Evolutionary conservation across 73 alveolate species (phyloP).

Genomic region (Tetrahymena borealis): DNA sequence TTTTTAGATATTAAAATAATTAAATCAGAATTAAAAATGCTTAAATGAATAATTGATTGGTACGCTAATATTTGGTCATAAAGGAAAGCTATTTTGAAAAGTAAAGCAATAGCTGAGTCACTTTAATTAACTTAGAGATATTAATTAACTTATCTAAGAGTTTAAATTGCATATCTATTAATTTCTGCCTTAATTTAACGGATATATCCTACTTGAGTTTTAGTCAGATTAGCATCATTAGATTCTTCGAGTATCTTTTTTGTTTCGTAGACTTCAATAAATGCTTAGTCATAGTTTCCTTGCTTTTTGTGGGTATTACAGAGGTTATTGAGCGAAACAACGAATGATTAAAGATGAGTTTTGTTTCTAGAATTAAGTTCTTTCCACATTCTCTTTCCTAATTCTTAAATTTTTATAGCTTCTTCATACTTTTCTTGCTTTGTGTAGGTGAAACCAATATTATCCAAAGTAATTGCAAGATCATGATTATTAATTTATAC

Average conservation of each 20-base stretch:
- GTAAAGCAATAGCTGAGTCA: neutral
- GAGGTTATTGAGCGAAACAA: neutral
- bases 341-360: neutral
- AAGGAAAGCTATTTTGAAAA: neutral
- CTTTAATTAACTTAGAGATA: neutral
- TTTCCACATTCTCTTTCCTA: neutral
- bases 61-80: neutral
- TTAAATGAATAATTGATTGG: no score
- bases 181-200: neutral
- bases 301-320: neutral
- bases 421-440: neutral
- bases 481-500: neutral
- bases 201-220: neutral
- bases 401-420: neutral
- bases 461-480: neutral
- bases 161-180: neutral
- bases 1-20: neutral
- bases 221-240: neutral
- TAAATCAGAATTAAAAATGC: neutral
- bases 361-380: neutral
- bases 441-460: neutral
- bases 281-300: neutral
- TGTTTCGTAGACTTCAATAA: neutral
- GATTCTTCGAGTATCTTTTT: neutral
- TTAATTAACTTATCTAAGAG: neutral